Base-by-base conservation (phyloP, 1,139 yeast genomes). In the Pichia sp. region DNA sequence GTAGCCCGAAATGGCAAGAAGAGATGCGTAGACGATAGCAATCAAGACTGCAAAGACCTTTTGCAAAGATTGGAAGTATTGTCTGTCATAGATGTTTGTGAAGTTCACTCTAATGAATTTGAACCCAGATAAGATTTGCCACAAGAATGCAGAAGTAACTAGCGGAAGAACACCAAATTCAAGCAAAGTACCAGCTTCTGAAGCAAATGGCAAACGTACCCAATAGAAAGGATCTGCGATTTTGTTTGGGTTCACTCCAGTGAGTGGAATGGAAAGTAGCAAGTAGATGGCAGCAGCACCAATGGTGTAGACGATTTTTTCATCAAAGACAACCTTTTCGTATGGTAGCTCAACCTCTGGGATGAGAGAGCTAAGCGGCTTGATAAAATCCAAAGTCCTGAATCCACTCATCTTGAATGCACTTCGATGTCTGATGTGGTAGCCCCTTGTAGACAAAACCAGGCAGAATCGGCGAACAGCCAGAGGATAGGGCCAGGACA, bases 341-440 rank as follows among this genome's bases (percentile, higher is more conserved):
- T 78, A 79, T 26, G 96, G 93, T 45, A 78, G 68, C 70, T 89
- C 95, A 59, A 90, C 80, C 74, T 90, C 97, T 55, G 97, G 97
- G 61, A 90, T 75, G 54, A 89, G 73, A 54, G 95, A 85, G 64
- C 83, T 74, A 70, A 90, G 86, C 55, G 95, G 92, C 71, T 86
- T 87, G 64, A 86, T 88, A 70, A 90, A 76, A 73, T 90, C 96
- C 73, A 90, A 81, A 68, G 90, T 82, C 41, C 47, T 57, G 44
- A 59, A 23, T 31, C 56, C 55, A 52, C 57, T 51, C 59, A 56
- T 56, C 5, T 4, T 48, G 15, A n/a, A 40, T 10, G 34, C 8
- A 31, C 4, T 4, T 11, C 11, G 34, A 19, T 31, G 34, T 31
- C 4, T 43, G n/a, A n/a, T n/a, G n/a, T n/a, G n/a, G n/a, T n/a